phyloP scores from a whole-genome alignment of 2,329 filamentous ascomycete species.

The Lecanicillium sp. region DNA sequence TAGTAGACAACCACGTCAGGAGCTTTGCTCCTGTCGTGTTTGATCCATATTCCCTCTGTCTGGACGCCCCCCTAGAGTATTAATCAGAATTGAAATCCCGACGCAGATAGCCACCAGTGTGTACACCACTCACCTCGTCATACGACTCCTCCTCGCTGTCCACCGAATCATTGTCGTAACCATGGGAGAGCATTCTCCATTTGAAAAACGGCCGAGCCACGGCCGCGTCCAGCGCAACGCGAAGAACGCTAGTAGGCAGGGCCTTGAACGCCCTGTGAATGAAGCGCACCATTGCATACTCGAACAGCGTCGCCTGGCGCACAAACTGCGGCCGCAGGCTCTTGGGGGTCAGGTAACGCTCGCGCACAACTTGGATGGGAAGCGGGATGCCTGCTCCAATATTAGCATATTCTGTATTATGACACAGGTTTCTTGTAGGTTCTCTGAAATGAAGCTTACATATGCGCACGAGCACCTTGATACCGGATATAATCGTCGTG shows the following conservation, averaged over 20 bases:
- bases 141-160: slow-evolving; percentile 1
- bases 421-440: too few relatives aligned
- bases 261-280: slow-evolving; percentile 1
- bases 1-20: slow-evolving; percentile 80
- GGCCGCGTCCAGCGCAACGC: neutral
- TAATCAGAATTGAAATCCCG: slow-evolving; percentile 5
- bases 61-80: slow-evolving; percentile 24
- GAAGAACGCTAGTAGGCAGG: neutral
- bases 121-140: slow-evolving; percentile 1
- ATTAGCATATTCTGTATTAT: too few relatives aligned
- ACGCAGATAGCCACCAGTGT: neutral
- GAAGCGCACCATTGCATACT: slow-evolving; percentile 4
- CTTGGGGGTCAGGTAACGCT: slow-evolving; percentile 5
- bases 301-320: slow-evolving; percentile 2
- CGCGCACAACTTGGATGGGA: slow-evolving; percentile 1
- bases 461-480: neutral
- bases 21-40: slow-evolving; percentile 46
- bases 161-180: slow-evolving; percentile 3
- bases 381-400: too few relatives aligned
- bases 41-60: slow-evolving; percentile 62
- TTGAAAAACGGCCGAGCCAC: slow-evolving; percentile 2
- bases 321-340: slow-evolving; percentile 3
- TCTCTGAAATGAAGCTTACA: too few relatives aligned
- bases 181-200: slow-evolving; percentile 5
- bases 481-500: neutral